Percentiles rank a stretch among this genome's conserved stretches.
phyloP scores from a whole-genome alignment of 306 rosid genomes.

The Senna tora region DNA sequence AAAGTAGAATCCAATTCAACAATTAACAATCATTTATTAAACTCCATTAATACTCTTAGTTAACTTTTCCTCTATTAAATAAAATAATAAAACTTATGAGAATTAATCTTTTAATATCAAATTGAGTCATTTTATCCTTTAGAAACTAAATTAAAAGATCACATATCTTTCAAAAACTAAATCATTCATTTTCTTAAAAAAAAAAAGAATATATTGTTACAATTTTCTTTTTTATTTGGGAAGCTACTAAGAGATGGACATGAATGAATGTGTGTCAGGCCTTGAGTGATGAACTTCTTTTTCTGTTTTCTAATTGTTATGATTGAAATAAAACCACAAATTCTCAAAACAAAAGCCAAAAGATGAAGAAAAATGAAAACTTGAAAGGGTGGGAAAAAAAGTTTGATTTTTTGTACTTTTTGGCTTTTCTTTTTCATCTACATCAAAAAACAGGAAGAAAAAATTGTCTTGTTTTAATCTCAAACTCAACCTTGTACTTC shows the following conservation, averaged over 20 bases:
- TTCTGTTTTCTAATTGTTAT: background rate
- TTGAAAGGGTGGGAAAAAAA: background rate
- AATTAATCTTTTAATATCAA: no score
- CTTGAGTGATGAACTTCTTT: constrained; percentile 13
- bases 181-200: no score
- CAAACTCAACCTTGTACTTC: constrained; percentile 35
- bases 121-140: no score
- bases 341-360: constrained; percentile 19
- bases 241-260: constrained; percentile 3
- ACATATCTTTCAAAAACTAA: no score
- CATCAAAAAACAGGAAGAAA: constrained; percentile 9
- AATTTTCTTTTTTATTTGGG: background rate
- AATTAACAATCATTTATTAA: no score
- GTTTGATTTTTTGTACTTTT: background rate
- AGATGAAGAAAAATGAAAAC: background rate
- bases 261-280: background rate
- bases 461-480: background rate
- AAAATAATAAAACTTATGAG: no score
- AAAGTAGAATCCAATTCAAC: no score
- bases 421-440: background rate
- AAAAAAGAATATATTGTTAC: background rate
- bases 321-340: constrained; percentile 22
- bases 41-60: no score
- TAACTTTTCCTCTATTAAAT: no score
- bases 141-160: no score